Conservation (phyloP, 192 early-diverging fungal species). For the Chytriomyces hyalinus region DNA sequence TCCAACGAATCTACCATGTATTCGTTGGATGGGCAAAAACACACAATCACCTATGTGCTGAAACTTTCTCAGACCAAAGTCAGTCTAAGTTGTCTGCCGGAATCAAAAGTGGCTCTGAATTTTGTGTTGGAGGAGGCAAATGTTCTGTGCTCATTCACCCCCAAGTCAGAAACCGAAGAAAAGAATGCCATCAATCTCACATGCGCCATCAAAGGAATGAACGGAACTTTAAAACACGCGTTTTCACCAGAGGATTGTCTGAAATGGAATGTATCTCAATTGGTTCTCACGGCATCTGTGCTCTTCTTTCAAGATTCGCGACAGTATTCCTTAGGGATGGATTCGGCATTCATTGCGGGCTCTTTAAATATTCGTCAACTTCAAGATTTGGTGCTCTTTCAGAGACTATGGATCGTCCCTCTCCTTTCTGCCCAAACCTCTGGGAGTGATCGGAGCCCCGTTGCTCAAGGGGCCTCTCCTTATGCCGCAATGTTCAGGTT, state of each 20-base stretch:
- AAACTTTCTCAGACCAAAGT: constrained; percentile 69
- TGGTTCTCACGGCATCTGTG: constrained; percentile 66
- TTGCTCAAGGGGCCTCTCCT: not conserved
- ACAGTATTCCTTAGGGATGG: constrained; percentile 59
- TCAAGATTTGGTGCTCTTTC: constrained; percentile 74
- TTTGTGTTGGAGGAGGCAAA: constrained; percentile 74
- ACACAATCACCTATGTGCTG: constrained; percentile 44
- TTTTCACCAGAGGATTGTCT: constrained; percentile 81
- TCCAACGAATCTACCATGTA: constrained; percentile 46
- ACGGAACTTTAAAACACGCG: constrained; percentile 66
- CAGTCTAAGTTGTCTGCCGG: constrained; percentile 74
- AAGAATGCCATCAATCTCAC: constrained; percentile 25
- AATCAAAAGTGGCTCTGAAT: constrained; percentile 72
- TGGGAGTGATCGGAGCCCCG: constrained; percentile 6
- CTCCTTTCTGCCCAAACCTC: constrained; percentile 31
- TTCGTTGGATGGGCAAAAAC: constrained; percentile 32
- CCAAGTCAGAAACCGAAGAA: constrained; percentile 16
- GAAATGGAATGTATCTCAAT: constrained; percentile 61
- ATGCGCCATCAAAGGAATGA: constrained; percentile 11
- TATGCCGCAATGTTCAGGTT: constrained; percentile 12
- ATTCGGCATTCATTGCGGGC: constrained; percentile 57
- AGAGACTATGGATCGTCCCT: constrained; percentile 70
- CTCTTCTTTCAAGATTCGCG: constrained; percentile 53
- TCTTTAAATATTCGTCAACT: constrained; percentile 73
- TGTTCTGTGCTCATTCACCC: constrained; percentile 56